Base-by-base conservation (phyloP, 345 rosid species). In the Clarkia xantiana region DNA sequence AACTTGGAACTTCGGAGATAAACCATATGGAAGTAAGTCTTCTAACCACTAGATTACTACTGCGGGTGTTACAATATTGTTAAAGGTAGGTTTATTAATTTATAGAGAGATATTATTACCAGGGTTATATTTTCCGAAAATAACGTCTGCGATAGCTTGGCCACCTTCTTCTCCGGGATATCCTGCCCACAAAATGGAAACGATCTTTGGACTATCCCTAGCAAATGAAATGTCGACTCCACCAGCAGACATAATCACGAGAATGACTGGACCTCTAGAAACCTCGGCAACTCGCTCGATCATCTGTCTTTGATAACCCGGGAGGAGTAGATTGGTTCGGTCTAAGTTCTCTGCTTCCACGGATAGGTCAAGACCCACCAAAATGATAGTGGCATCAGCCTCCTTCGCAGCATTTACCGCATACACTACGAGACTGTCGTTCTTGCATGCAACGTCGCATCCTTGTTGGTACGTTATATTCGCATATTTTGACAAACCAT, bases 151-250 rank as follows among this genome's bases (percentile, higher is more conserved):
- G 16, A 86, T 76, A 43, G 81, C 95, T 0, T 1, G 65, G 2
- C 85, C 88, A 5, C 95, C 95, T 50, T 74, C 76, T 38, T 81
- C 70, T 46, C 87, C 95, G 9, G 95, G 91, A 38, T 75, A 76
- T 18, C 87, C 87, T 8, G 70, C 93, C 87, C 93, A 83, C 22
- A 80, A 23, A 19, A 80, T 71, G 17, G 70, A 65, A 0, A 49
- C 17, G 18, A 80, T 66, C 3, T 70, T 71, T 0, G 16, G 13
- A 15, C 73, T 63, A 1, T 49, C 18, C 57, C 64, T 70, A n/a
- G 73, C 74, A 11, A 76, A 80, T 0, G 71, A 53, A 41, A 83
- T 62, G 53, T 80, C 93, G 0, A 83, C 48, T 0, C 77, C 73
- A 12, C 82, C 87, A 0, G 67, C 87, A 0, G 84, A 65, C 77